Evolutionary conservation across 176 grass and related monocot genomes (phyloP).

Genomic region (Oryza coarctata): DNA sequence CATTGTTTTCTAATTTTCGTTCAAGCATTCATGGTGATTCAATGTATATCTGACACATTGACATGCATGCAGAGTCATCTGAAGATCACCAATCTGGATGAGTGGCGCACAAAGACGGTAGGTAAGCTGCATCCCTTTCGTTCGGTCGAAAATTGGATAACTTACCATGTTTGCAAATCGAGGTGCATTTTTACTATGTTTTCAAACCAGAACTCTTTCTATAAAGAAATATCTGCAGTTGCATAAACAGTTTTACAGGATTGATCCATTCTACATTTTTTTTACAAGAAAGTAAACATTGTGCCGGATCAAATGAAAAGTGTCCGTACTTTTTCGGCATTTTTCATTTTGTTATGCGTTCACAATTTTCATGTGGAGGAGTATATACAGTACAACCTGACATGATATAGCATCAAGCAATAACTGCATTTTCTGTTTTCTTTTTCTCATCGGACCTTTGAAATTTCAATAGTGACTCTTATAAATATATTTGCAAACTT

Average conservation of each 20-base stretch:
- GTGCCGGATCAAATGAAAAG: no score
- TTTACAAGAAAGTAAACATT: neutral
- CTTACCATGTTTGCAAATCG: no score
- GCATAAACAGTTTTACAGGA: neutral
- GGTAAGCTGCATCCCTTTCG: conserved; percentile 45
- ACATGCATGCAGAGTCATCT: conserved; percentile 39
- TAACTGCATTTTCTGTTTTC: neutral
- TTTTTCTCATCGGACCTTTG: neutral
- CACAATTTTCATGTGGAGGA: no score
- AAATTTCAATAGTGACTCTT: no score
- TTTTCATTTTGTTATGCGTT: no score
- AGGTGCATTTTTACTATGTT: neutral
- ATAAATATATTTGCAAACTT: neutral
- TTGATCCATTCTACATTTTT: neutral
- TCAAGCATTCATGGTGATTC: neutral
- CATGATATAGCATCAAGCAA: no score
- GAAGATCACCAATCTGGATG: conserved; percentile 44
- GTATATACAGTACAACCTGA: neutral
- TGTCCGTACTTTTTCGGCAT: neutral
- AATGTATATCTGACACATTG: neutral
- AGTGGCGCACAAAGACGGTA: conserved; percentile 53
- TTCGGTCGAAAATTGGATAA: neutral
- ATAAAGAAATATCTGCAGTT: neutral
- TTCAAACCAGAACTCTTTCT: neutral
- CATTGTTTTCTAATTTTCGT: neutral